Conservation (phyloP, 2,329 filamentous ascomycete genomes). For the Trichophyton verrucosum region DNA sequence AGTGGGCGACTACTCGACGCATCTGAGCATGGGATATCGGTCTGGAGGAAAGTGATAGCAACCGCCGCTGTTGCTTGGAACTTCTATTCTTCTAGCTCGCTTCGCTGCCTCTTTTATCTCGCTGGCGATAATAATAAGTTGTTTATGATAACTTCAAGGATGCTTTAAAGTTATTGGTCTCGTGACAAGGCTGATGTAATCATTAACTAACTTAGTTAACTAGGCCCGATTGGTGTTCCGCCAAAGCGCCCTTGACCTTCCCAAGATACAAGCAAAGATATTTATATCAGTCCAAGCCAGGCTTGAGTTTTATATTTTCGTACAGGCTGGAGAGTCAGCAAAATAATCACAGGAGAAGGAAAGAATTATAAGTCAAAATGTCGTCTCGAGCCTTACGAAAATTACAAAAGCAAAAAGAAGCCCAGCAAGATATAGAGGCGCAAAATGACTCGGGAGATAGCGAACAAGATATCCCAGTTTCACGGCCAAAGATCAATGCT, state of each 20-base stretch:
- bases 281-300: no score
- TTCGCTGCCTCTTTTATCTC: background rate
- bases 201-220: background rate
- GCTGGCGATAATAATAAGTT: background rate
- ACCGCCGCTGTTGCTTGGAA: background rate
- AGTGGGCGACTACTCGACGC: conserved; percentile 37
- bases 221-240: background rate
- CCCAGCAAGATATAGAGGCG: conserved; percentile 34
- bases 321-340: no score
- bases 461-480: conserved; percentile 20
- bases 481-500: conserved; percentile 37
- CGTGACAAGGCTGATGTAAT: background rate
- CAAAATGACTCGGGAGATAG: conserved; percentile 31
- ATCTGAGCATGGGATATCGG: conserved; percentile 23
- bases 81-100: background rate
- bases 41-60: background rate
- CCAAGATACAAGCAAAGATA: no score
- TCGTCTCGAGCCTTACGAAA: conserved; percentile 55
- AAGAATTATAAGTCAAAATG: conserved; percentile 31
- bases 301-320: no score
- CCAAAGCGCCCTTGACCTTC: background rate
- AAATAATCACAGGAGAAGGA: background rate
- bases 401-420: conserved; percentile 49
- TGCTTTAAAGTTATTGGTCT: background rate
- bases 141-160: background rate